A percentile compares a stretch with the other conserved stretches of the same genome.
These are phyloP conservation scores for Collariella sp. DNA, from an alignment of 495 filamentous ascomycete genomes.

Conservation along the genomic window DNA sequence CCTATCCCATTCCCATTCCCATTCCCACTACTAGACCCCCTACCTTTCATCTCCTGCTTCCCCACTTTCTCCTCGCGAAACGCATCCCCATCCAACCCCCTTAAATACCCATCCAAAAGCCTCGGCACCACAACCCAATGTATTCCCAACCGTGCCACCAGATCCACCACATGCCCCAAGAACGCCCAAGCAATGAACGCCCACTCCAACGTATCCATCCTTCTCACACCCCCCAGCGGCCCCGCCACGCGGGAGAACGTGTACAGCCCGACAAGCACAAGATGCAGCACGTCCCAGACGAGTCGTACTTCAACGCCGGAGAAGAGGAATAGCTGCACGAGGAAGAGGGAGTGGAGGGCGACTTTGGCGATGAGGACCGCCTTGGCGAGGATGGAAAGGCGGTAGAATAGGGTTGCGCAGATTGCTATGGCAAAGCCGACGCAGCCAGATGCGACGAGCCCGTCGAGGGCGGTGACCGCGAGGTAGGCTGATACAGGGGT, in stretches of 20 bases:
- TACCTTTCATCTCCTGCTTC: neutral
- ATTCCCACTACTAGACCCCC: neutral
- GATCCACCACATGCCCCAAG: constrained; percentile 12
- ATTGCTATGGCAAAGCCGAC: constrained; percentile 18
- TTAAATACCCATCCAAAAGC: constrained; percentile 18
- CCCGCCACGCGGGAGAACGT: constrained; percentile 1
- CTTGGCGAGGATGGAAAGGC: constrained; percentile 10
- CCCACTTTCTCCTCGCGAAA: neutral
- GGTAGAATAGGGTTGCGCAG: constrained; percentile 12
- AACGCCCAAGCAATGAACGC: constrained; percentile 17
- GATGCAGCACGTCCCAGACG: constrained; percentile 17
- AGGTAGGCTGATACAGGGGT: constrained; percentile 14
- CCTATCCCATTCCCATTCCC: neutral
- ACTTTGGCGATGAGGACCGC: constrained; percentile 12
- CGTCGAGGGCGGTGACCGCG: constrained; percentile 18
- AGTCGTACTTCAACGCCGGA: constrained; percentile 12
- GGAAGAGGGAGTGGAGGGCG: constrained; percentile 11
- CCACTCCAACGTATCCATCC: constrained; percentile 13
- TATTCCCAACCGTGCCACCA: constrained; percentile 10
- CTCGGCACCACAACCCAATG: constrained; percentile 7
- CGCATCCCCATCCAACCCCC: constrained; percentile 29
- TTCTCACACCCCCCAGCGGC: neutral
- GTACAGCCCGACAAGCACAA: constrained; percentile 12
- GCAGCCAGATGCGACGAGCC: constrained; percentile 16
- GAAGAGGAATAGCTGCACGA: constrained; percentile 18